These are phyloP conservation scores for Centaurea solstitialis DNA, from an alignment of 129 eudicot species.

Conservation along the genomic window DNA sequence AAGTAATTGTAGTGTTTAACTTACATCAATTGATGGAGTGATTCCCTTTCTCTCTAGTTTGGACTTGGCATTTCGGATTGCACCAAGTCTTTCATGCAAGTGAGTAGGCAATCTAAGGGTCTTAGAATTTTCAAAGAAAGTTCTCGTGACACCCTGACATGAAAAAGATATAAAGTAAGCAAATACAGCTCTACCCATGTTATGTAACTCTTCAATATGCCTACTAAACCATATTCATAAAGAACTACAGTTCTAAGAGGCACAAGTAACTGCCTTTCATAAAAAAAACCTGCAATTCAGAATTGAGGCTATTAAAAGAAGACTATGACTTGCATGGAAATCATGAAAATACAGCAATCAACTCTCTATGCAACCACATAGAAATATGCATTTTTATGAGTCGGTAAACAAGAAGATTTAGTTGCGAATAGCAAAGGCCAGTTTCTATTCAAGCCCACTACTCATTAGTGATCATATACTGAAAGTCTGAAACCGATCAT, in stretches of 20 bases:
- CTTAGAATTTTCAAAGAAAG: conserved; percentile 75
- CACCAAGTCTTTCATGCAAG: conserved; percentile 83
- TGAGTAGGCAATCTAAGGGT: conserved; percentile 85
- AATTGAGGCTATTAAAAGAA: background rate
- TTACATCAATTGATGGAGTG: conserved; percentile 82
- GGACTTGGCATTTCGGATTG: conserved; percentile 79
- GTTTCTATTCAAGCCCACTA: no score
- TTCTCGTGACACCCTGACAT: conserved; percentile 90
- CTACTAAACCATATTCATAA: background rate
- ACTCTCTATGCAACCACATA: background rate
- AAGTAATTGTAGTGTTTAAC: conserved; percentile 16
- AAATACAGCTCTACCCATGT: background rate
- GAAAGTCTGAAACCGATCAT: background rate
- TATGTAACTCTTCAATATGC: background rate
- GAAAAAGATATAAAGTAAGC: conserved; percentile 12
- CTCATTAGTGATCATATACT: background rate
- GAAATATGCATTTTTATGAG: background rate
- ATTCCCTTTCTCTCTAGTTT: conserved; percentile 85
- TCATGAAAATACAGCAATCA: background rate
- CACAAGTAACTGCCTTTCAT: no score
- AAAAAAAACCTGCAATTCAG: no score
- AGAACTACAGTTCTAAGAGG: conserved; percentile 6
- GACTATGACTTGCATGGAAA: background rate
- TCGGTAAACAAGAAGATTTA: background rate
- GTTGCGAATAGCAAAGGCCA: no score